Base-by-base conservation (phyloP, 768 basidiomycete genomes). In the Podaxis sp. region DNA sequence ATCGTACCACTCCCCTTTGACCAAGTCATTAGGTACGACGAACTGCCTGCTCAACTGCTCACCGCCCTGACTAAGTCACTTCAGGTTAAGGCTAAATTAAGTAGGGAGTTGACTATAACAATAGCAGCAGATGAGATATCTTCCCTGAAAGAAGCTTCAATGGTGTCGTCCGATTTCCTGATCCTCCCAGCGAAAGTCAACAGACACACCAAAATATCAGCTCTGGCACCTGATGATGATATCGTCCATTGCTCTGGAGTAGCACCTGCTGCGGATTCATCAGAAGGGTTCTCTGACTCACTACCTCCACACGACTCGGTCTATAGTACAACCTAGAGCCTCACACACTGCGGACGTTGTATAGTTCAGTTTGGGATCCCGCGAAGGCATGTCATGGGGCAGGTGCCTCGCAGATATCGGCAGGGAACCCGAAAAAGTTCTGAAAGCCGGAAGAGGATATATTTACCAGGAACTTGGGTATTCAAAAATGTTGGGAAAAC, bases 211-310 rank as follows among this genome's bases (percentile, higher is more conserved):
- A 44, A 18, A 18, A 44, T 6, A 44, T 16, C 42, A 5, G 18
- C 42, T 44, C 50, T 52, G 28, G 50, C 50, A 52, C 50, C 50
- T 52, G 50, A 27, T 52, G 50, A 52, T 52, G 50, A 32, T 32
- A n/a, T n/a, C 50, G 27, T 52, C 28, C 18, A 16, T 14, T 32
- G 23, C 50, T 18, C 50, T 16, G n/a, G 28, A 14, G 13, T 52
- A 11, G 36, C 9, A 23, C 36, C 5, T 37, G n/a, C 35, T 54
- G 52, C 52, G 35, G 52, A 38, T 54, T 38, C 35, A 21, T 48
- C 47, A 48, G 21, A 18, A 23, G 18, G 7, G 23, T 23, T 27
- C 21, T 48, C 11, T 5, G 47, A 48, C 40, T 42, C 40, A 18
- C 13, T 18, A 7, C 11, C 27, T 23, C 14, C 18, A 9, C 47